Evolutionary conservation across 2,329 filamentous ascomycete genomes (phyloP), one percentile per base, ranked within the genome.

Genomic region (Xylaria sp.): DNA sequence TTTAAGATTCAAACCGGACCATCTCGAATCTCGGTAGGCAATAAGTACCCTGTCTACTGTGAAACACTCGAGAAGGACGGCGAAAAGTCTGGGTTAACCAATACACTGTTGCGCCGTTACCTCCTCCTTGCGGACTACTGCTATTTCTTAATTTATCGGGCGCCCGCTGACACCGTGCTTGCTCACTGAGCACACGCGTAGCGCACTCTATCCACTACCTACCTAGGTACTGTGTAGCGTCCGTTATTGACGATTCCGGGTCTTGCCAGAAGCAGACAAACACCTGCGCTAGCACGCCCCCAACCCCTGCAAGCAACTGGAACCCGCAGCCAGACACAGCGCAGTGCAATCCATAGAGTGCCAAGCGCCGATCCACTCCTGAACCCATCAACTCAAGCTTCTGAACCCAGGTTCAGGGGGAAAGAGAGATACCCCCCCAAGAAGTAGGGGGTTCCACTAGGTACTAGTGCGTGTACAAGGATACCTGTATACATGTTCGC

Each of bases 41-140:
- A 28, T 59, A 64, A 62, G 57, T 63, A 55, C 69, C 69, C 67
- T 70, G 67, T 58, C 66, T 58, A 63, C 46, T 67, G 65, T 71
- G 70, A 72, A 72, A 72, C 70, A 65, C 57, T 53, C 57, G 38
- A 25, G 55, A 62, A 17, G 14, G 2, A 28, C 45, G 7, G 23
- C 49, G 38, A 37, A 61, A 57, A 45, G 51, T 50, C 43, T 12
- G 43, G n/a, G 47, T 33, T 19, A 54, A 17, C 53, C 61, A 61
- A 66, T 61, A 31, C 54, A 52, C 38, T 52, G 37, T 21, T 50
- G 38, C 31, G 46, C 25, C n/a, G 46, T 25, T 45, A 58, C 64
- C 64, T 67, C 25, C 64, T 60, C 54, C 12, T 61, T 62, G 21
- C 2, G 55, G 64, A 45, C 59, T 61, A 52, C 58, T n/a, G 46